Base-by-base conservation (phyloP, 352 stramenopile genomes). In the Phytopythium boreale region DNA sequence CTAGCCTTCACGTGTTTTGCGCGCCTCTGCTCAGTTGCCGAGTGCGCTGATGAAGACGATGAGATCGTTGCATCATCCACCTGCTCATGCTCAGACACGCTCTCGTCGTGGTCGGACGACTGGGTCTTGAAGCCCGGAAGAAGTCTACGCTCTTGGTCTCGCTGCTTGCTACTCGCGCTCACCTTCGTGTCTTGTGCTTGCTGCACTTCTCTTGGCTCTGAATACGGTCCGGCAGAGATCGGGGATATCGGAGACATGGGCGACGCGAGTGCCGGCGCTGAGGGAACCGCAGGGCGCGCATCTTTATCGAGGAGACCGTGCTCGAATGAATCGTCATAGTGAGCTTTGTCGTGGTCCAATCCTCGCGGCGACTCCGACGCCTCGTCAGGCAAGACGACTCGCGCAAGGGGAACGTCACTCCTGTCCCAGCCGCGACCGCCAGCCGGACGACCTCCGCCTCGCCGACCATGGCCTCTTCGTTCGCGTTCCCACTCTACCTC, bases 221-320 rank as follows among this genome's bases (percentile, higher is more conserved):
- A 24, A 22, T 14, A 24, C 1, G 4, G 70, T 8, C 56, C 51
- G 1, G 36, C 0, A 7, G 49, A n/a, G 47, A 9, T 36, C 15
- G 47, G 26, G 14, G 26, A 56, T 15, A 9, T 36, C 15, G 47
- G 26, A 15, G 26, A 56, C 26, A 56, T n/a, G 15, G 49, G 27
- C 15, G 50, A 56, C 12, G 70, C 34, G 6, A 87, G 37, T 39
- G 69, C 62, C 20, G 79, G 81, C 12, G 79, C 81, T 15, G 77
- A 86, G 5, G 81, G 81, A 43, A 63, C 24, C 11, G 19, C 22
- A 8, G 12, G 11, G 0, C 22, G 4, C 22, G 24, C 5, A 5
- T 53, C 26, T 12, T 31, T 37, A 7, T 37, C 24, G 7, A 24
- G 5, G 4, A 39, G 19, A 7, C 34, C 26, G 6, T 60, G 14